A percentile compares a stretch with the other conserved stretches of the same genome.
These are phyloP conservation scores for Parathielavia hyrcaniae DNA, from an alignment of 495 filamentous ascomycete genomes.

Conservation along the genomic window DNA sequence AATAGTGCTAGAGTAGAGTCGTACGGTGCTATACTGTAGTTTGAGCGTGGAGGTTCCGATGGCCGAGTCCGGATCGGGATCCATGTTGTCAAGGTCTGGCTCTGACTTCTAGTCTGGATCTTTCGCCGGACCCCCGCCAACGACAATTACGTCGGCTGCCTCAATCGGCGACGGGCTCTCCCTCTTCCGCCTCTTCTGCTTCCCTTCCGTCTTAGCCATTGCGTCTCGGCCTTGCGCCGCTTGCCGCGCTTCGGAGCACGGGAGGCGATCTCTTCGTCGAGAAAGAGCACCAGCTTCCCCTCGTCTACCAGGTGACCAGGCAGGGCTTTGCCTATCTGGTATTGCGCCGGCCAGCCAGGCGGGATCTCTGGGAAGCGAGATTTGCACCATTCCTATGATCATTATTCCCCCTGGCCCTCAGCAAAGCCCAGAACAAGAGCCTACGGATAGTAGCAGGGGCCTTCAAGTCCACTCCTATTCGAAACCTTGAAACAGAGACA, in stretches of 20 bases:
- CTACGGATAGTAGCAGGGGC: too few species aligned
- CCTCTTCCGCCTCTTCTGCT: not conserved
- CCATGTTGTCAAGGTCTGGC: too few species aligned
- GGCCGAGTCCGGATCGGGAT: too few species aligned
- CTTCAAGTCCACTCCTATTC: too few species aligned
- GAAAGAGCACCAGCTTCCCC: conserved; percentile 6
- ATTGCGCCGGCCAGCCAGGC: not conserved
- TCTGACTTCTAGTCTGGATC: too few species aligned
- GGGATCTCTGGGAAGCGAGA: not conserved
- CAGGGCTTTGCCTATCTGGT: conserved; percentile 4
- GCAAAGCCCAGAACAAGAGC: too few species aligned
- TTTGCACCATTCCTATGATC: not conserved
- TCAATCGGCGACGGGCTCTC: not conserved
- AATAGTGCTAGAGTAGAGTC: too few species aligned
- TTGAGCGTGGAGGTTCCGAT: too few species aligned
- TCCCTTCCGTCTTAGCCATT: not conserved
- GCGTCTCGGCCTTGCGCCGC: conserved; percentile 2
- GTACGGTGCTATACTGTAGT: too few species aligned
- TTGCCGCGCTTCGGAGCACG: conserved; percentile 3
- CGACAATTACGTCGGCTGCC: not conserved
- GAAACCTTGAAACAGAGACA: too few species aligned
- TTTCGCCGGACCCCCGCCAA: too few species aligned
- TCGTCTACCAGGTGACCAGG: conserved; percentile 3
- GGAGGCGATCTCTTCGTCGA: conserved; percentile 5
- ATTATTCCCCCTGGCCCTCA: too few species aligned